phyloP scores from a whole-genome alignment of 176 grass and related monocot species.

The Typha latifolia region DNA sequence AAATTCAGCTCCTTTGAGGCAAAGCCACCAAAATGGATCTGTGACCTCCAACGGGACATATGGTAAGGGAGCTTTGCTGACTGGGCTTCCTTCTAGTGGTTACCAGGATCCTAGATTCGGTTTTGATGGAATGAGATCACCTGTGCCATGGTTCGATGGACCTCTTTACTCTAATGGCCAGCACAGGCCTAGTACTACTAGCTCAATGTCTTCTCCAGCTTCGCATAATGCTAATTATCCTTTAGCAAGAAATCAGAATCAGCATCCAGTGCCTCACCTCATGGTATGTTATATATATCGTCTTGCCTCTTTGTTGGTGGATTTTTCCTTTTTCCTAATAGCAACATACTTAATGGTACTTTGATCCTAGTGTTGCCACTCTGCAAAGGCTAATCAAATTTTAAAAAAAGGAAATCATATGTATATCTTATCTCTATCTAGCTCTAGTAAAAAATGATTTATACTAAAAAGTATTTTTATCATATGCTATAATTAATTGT shows the following conservation, averaged over 20 bases:
- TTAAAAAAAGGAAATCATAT: not conserved
- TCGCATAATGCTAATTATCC: constrained; percentile 37
- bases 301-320: constrained; percentile 10
- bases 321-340: not conserved
- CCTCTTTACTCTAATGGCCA: constrained; percentile 57
- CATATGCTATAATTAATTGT: too few relatives aligned
- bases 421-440: too few relatives aligned
- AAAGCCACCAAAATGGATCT: constrained; percentile 44
- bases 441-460: too few relatives aligned
- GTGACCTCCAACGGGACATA: constrained; percentile 34
- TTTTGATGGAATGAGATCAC: constrained; percentile 42
- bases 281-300: constrained; percentile 36
- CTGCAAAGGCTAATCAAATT: not conserved
- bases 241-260: constrained; percentile 52
- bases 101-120: constrained; percentile 30
- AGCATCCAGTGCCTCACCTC: constrained; percentile 42
- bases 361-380: too few relatives aligned
- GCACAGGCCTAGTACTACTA: constrained; percentile 40
- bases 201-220: constrained; percentile 39
- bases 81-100: constrained; percentile 43
- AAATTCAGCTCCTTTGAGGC: constrained; percentile 32
- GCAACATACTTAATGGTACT: too few relatives aligned
- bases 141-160: constrained; percentile 60
- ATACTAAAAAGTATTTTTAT: too few relatives aligned
- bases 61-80: constrained; percentile 39